Percentiles rank a stretch among this genome's conserved stretches.
phyloP scores from a whole-genome alignment of 805 yeast species.

The Wickerhamomyces bisporus region DNA sequence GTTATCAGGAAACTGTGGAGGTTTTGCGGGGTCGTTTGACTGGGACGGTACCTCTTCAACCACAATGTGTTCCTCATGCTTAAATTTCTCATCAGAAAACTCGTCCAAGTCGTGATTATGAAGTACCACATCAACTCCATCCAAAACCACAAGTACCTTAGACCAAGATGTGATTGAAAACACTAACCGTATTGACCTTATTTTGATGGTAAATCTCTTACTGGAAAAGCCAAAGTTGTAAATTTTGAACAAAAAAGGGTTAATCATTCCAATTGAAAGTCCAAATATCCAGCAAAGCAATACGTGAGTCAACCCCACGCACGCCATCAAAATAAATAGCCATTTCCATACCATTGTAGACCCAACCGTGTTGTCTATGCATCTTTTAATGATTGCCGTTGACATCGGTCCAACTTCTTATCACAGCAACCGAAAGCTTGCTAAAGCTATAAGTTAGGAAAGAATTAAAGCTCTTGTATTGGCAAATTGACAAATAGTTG shows the following conservation, averaged over 20 bases:
- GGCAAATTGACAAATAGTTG: no score
- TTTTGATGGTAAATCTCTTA: conserved; percentile 6
- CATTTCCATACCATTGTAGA: conserved; percentile 2
- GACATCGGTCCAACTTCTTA: no score
- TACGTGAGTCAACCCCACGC: neutral
- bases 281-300: conserved; percentile 19
- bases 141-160: conserved; percentile 14
- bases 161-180: conserved; percentile 13
- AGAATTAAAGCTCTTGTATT: no score
- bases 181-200: conserved; percentile 12
- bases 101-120: neutral
- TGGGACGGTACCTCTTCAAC: neutral
- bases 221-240: conserved; percentile 10
- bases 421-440: no score
- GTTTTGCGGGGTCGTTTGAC: conserved; percentile 6
- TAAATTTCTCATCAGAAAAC: neutral
- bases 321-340: neutral
- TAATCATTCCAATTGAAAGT: conserved; percentile 23
- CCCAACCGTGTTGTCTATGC: neutral
- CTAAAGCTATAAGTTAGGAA: no score
- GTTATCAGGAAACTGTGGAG: conserved; percentile 10
- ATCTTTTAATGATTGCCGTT: neutral
- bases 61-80: neutral
- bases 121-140: conserved; percentile 13
- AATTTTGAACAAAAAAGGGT: conserved; percentile 23